Base-by-base conservation (phyloP, 768 basidiomycete genomes). In the Crepidotus variabilis region DNA sequence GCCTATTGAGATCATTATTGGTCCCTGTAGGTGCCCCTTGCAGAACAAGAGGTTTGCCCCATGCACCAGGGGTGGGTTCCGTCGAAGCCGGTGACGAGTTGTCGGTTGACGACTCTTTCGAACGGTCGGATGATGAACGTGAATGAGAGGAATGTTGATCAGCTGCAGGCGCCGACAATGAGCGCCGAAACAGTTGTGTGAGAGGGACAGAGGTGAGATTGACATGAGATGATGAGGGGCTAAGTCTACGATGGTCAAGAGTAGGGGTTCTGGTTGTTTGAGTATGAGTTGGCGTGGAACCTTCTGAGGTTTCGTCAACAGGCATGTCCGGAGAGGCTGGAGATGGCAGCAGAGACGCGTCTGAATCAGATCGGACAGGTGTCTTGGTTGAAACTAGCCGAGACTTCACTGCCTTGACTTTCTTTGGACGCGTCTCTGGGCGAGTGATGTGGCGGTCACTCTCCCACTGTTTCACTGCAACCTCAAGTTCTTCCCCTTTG, bases 141-240 rank as follows among this genome's bases (percentile, higher is more conserved):
- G 28, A 58, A 11, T 53, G 52, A n/a, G 39, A 47, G 0, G 56
- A 50, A 7, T 55, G 56, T 22, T 56, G 49, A 59, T 65, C 56
- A 34, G 60, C 36, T 18, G 56, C 39, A 36, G 69, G 61, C 4
- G 59, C 63, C 18, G 86, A 87, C 2, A 81, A 71, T 10, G 84
- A 83, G 52, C 87, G 84, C 67, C 78, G 85, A 73, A 81, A 84
- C 83, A 86, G 82, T 51, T 83, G 76, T 3, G 84, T 84, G 24
- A 86, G 77, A 2, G 84, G 79, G 22, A 83, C 72, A 36, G 67
- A 67, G 67, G 80, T 75, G 46, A 77, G 70, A 18, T 57, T 54
- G 54, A 65, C 63, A 2, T 62, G 35, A 9, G 47, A n/a, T 60
- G 35, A 24, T 21, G 60, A 51, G 39, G 52, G 47, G 43, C 8